Conservation (phyloP, 1,284 basidiomycete genomes). For the Leccinum discolor region DNA sequence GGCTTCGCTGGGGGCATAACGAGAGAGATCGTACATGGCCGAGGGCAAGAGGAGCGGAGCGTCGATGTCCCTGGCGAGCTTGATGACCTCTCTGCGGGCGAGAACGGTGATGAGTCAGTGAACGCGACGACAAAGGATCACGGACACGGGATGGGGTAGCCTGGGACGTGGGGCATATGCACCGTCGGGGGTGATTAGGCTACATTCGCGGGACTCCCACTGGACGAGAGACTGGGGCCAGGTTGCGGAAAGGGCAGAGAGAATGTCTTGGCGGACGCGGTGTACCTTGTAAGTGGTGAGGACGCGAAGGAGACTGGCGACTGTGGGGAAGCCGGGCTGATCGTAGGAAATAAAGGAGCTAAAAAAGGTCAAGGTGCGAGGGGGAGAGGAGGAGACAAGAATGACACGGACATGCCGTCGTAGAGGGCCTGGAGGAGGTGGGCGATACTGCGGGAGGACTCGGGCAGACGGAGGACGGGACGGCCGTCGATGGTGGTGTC, state of each 20-base stretch:
- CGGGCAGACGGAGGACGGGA: slow-evolving; percentile 51
- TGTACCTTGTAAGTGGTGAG: slow-evolving; percentile 61
- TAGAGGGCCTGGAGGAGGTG: slow-evolving; percentile 61
- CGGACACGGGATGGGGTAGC: slow-evolving; percentile 67
- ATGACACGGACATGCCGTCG: slow-evolving; percentile 52
- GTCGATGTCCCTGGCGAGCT: slow-evolving; percentile 42
- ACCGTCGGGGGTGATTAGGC: slow-evolving; percentile 47
- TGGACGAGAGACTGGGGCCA: slow-evolving; percentile 61
- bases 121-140: slow-evolving; percentile 9
- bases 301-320: slow-evolving; percentile 61
- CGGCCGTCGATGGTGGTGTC: slow-evolving; percentile 48
- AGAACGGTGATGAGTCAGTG: slow-evolving; percentile 18
- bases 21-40: slow-evolving; percentile 55
- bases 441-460: slow-evolving; percentile 52
- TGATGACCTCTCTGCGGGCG: slow-evolving; percentile 42
- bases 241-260: slow-evolving; percentile 46
- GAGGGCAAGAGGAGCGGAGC: slow-evolving; percentile 43
- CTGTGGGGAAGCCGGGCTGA: slow-evolving; percentile 45
- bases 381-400: background rate
- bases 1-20: slow-evolving; percentile 44
- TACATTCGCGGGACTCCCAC: slow-evolving; percentile 66
- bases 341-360: slow-evolving; percentile 45
- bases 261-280: slow-evolving; percentile 53
- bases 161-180: slow-evolving; percentile 52
- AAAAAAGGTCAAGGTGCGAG: slow-evolving; percentile 10